phyloP scores from a whole-genome alignment of 1,284 basidiomycete genomes.

The Microbotryum lychnidis-dioicae region DNA sequence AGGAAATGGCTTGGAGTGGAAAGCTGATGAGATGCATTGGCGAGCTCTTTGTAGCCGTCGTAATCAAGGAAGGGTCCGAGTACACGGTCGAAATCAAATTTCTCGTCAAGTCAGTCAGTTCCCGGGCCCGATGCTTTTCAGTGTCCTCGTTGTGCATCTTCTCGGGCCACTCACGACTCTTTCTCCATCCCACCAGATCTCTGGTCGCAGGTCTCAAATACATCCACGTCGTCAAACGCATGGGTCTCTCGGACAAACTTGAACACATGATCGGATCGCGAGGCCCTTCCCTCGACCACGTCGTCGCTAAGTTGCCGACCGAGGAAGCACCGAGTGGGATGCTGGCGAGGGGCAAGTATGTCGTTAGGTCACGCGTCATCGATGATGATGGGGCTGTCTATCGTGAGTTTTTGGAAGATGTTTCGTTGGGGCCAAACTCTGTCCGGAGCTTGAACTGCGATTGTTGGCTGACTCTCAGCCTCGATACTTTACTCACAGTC shows the following conservation, averaged over 20 bases:
- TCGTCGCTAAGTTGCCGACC: conserved; percentile 42
- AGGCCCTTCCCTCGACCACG: conserved; percentile 52
- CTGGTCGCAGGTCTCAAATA: too few species aligned
- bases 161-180: conserved; percentile 52
- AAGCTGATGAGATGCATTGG: background rate
- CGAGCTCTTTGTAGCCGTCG: conserved; percentile 5
- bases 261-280: conserved; percentile 88
- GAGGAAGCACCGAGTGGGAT: conserved; percentile 59
- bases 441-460: too few species aligned
- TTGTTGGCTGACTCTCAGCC: too few species aligned
- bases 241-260: conserved; percentile 57
- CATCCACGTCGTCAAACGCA: conserved; percentile 59
- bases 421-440: too few species aligned
- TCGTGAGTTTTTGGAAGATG: conserved; percentile 35
- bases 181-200: conserved; percentile 57
- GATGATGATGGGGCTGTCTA: conserved; percentile 73
- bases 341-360: conserved; percentile 70
- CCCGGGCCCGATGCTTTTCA: conserved; percentile 54
- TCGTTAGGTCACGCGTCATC: conserved; percentile 65
- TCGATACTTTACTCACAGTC: too few species aligned
- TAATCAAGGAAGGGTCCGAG: conserved; percentile 47
- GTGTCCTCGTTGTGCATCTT: conserved; percentile 72
- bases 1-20: background rate
- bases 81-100: conserved; percentile 77
- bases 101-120: conserved; percentile 46